Base-by-base conservation (phyloP, 129 eudicot species). In the Chrysanthemum lavandulifolium region DNA sequence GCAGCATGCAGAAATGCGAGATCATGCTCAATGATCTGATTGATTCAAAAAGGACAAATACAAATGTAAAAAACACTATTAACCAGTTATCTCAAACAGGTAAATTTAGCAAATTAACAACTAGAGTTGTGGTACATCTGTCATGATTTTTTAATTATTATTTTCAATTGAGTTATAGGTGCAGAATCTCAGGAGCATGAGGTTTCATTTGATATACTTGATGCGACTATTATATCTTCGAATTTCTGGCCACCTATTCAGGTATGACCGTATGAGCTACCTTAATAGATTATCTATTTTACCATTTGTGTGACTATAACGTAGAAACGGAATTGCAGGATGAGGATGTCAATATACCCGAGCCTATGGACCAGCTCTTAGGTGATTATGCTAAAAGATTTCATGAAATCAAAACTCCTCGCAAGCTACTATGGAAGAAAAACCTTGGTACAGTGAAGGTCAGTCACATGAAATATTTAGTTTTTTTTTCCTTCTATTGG, bases 161-260 rank as follows among this genome's bases (percentile, higher is more conserved):
- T 61, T 50, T 76, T 73, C 71, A 52, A 69, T 71, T 79, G 12
- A 50, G 9, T 40, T 77, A 15, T 69, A 90, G 89, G 77, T 75
- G 76, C 78, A n/a, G 81, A 83, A 13, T 43, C 57, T 18, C 67
- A 61, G 69, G 89, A 90, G 71, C 59, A 65, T 68, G 97, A 63
- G 51, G 31, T 81, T 48, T 77, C 97, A 6, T 75, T 90, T 69
- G 93, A 88, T 79, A 65, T 66, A 67, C 80, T 94, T 63, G 78
- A 82, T 83, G 89, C 97, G 63, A 86, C 98, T 55, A 90, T 94
- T 77, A 87, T 94, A 74, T 94, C 98, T 23, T 87, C 98, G 15
- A 94, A 94, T 84, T 94, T 94, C 86, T 94, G 98, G 98, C 98
- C 98, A 77, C 97, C 98, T 45, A 94, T 94, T 68, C 97, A 94